These are phyloP conservation scores for Astrocystis sublimbata DNA, from an alignment of 495 filamentous ascomycete species.

Conservation along the genomic window DNA sequence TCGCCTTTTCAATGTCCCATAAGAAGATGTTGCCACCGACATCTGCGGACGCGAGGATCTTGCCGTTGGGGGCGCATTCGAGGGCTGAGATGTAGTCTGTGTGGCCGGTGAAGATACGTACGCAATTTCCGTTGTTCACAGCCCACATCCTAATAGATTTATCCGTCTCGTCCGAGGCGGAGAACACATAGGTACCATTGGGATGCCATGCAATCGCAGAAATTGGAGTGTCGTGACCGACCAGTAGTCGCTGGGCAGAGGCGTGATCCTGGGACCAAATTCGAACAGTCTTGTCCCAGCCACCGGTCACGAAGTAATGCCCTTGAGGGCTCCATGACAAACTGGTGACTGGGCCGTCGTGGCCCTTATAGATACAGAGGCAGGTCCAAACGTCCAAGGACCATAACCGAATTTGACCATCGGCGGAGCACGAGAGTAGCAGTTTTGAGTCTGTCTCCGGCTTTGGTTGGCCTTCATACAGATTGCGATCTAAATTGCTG, in stretches of 20 bases:
- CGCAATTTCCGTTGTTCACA: slow-evolving; percentile 77
- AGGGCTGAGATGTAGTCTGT: slow-evolving; percentile 79
- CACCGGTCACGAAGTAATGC: slow-evolving; percentile 89
- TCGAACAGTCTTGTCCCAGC: slow-evolving; percentile 84
- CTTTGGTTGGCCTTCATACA: slow-evolving; percentile 47
- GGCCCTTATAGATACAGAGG: slow-evolving; percentile 88
- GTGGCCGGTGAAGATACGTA: slow-evolving; percentile 91
- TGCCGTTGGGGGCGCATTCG: slow-evolving; percentile 82
- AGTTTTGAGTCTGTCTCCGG: slow-evolving; percentile 67
- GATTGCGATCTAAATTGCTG: slow-evolving; percentile 46
- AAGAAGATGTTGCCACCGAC: slow-evolving; percentile 81
- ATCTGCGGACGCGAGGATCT: slow-evolving; percentile 84
- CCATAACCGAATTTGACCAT: slow-evolving; percentile 88
- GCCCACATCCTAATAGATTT: slow-evolving; percentile 97
- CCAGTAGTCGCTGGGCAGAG: slow-evolving; percentile 82
- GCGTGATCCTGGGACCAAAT: slow-evolving; percentile 91
- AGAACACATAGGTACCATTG: slow-evolving; percentile 90
- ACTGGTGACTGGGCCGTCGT: slow-evolving; percentile 85
- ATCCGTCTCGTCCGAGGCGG: slow-evolving; percentile 74
- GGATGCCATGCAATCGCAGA: slow-evolving; percentile 87
- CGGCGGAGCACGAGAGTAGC: slow-evolving; percentile 83
- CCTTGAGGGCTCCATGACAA: slow-evolving; percentile 90
- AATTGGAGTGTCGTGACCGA: slow-evolving; percentile 87
- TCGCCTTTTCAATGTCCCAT: slow-evolving; percentile 86
- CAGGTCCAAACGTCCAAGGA: slow-evolving; percentile 86